phyloP scores from a whole-genome alignment of 1,139 yeast genomes.

The Spathaspora sp. region DNA sequence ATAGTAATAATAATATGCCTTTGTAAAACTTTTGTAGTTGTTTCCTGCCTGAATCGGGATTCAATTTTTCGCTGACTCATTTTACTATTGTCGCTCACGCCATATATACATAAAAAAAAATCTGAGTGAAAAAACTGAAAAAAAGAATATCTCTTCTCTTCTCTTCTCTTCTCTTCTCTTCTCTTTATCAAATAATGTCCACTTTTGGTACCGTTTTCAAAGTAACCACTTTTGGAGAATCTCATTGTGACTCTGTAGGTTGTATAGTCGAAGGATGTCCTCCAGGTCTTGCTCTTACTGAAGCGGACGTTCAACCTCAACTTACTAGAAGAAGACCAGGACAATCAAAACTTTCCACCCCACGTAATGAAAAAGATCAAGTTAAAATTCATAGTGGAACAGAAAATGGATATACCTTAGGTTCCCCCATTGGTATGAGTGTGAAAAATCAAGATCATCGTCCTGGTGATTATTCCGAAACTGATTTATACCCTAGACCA shows the following conservation, averaged over 20 bases:
- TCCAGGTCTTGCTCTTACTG: constrained; percentile 84
- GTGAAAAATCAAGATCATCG: constrained; percentile 94
- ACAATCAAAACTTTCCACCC: constrained; percentile 87
- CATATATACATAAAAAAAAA: not conserved
- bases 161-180: not conserved
- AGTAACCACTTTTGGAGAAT: constrained; percentile 97
- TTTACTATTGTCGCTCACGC: not conserved
- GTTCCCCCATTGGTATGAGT: constrained; percentile 94
- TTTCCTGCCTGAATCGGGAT: too few species aligned
- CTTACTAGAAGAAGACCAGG: constrained; percentile 97
- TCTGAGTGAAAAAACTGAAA: not conserved
- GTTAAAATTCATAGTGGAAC: constrained; percentile 95
- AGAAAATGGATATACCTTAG: constrained; percentile 85
- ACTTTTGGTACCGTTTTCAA: constrained; percentile 45
- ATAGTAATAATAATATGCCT: too few species aligned
- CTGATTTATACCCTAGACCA: constrained; percentile 94
- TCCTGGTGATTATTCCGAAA: constrained; percentile 93
- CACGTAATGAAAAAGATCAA: constrained; percentile 90
- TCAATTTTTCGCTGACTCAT: too few species aligned
- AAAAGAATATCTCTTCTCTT: too few species aligned
- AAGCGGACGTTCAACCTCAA: constrained; percentile 92
- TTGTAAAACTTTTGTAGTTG: not conserved
- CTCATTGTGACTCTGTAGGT: constrained; percentile 98
- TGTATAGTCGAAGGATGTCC: constrained; percentile 99
- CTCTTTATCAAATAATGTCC: constrained; percentile 29